These are phyloP conservation scores for Pythium chondricola DNA, from an alignment of 352 stramenopile species.

Conservation along the genomic window DNA sequence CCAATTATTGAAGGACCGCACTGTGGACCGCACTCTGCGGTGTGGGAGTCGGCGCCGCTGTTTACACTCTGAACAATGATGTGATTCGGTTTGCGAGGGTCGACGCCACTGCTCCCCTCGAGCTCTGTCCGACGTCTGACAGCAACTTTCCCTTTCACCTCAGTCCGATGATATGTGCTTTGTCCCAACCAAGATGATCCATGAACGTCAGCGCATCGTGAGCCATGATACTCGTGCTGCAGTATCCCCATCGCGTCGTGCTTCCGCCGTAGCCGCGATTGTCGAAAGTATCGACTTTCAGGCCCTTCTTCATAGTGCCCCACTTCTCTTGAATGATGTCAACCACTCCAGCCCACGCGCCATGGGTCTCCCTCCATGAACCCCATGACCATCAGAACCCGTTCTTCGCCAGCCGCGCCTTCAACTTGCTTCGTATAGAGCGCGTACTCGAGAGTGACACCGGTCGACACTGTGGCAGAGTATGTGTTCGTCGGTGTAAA, in stretches of 20 bases:
- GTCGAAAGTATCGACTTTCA: conserved; percentile 48
- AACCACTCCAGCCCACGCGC: conserved; percentile 47
- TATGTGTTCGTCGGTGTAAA: conserved; percentile 21
- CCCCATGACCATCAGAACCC: conserved; percentile 47
- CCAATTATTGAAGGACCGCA: no score
- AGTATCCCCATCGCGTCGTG: conserved; percentile 31
- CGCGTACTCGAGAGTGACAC: conserved; percentile 45
- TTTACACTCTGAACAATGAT: background rate
- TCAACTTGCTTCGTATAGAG: conserved; percentile 23
- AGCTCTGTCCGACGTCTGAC: no score
- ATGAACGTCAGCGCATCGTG: conserved; percentile 46
- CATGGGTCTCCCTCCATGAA: conserved; percentile 49
- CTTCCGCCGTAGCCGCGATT: conserved; percentile 51
- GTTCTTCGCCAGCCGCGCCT: conserved; percentile 21
- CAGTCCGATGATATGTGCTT: conserved; percentile 16
- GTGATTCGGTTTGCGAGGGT: no score
- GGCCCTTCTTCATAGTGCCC: conserved; percentile 20
- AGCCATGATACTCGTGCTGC: conserved; percentile 53
- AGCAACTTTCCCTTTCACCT: no score
- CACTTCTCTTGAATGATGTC: conserved; percentile 39
- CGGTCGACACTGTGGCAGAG: conserved; percentile 26
- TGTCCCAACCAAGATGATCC: conserved; percentile 49
- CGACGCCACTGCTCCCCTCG: no score
- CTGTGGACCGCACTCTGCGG: no score
- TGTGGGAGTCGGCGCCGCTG: no score